Percentiles rank a stretch among this genome's conserved stretches.
Conservation (phyloP, 768 basidiomycete genomes). For the Neoboletus brunneissimus region DNA sequence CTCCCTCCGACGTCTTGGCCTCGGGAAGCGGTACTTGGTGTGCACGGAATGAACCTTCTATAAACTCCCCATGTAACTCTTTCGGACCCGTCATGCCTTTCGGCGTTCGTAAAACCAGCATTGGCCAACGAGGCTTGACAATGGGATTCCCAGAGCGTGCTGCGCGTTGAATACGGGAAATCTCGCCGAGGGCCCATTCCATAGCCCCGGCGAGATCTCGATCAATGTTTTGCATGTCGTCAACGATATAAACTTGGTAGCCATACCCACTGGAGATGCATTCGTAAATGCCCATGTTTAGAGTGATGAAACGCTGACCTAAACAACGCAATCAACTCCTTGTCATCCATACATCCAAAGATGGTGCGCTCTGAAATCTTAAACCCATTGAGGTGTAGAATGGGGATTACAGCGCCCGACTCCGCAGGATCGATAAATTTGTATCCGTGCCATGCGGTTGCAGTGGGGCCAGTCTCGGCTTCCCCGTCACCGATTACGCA, state of each 20-base stretch:
- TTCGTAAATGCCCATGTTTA: not conserved
- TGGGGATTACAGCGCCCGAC: slow-evolving; percentile 88
- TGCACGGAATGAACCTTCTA: slow-evolving; percentile 80
- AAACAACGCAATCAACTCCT: slow-evolving; percentile 74
- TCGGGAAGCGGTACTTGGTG: slow-evolving; percentile 87
- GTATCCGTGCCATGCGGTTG: slow-evolving; percentile 78
- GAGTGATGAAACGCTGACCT: slow-evolving; percentile 39
- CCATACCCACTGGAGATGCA: slow-evolving; percentile 60
- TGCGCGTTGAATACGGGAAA: slow-evolving; percentile 72
- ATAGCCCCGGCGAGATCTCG: slow-evolving; percentile 77
- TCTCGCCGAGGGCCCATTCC: slow-evolving; percentile 76
- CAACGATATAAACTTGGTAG: slow-evolving; percentile 85
- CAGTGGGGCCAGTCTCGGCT: slow-evolving; percentile 78
- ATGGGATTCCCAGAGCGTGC: slow-evolving; percentile 76
- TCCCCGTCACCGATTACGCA: slow-evolving; percentile 90
- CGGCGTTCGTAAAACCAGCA: slow-evolving; percentile 81
- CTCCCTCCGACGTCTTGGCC: slow-evolving; percentile 59
- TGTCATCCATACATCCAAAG: slow-evolving; percentile 87
- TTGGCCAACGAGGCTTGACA: slow-evolving; percentile 88
- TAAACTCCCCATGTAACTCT: slow-evolving; percentile 59
- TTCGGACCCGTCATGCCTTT: slow-evolving; percentile 79
- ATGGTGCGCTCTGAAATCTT: slow-evolving; percentile 91
- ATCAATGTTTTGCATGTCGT: slow-evolving; percentile 64
- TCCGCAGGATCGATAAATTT: slow-evolving; percentile 91
- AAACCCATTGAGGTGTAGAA: slow-evolving; percentile 85